Evolutionary conservation across 163 green algal genomes (phyloP).

Genomic region (Prototheca stagnorum): DNA sequence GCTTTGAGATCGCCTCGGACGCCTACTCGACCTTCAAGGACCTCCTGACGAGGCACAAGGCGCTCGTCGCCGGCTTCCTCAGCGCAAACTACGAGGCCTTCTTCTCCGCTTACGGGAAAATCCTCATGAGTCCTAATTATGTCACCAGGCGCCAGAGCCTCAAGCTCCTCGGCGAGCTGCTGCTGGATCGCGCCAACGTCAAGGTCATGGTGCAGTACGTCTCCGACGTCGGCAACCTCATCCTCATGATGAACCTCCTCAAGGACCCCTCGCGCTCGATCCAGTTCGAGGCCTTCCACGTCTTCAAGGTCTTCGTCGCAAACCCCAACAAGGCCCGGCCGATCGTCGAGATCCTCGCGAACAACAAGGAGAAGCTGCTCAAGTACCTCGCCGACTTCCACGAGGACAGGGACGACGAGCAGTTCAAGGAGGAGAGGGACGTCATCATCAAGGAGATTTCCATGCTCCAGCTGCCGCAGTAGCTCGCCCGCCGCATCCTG

Average conservation of each 20-base stretch:
- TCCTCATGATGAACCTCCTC: conserved; percentile 89
- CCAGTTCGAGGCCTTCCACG: conserved; percentile 95
- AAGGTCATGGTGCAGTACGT: conserved; percentile 85
- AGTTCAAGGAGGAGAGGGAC: conserved; percentile 85
- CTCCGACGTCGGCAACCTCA: conserved; percentile 69
- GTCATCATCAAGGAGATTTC: conserved; percentile 73
- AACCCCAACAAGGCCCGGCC: conserved; percentile 79
- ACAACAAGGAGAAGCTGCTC: conserved; percentile 87
- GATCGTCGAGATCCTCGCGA: conserved; percentile 68
- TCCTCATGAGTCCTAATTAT: conserved; percentile 80
- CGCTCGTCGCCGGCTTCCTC: conserved; percentile 64
- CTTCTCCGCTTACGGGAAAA: conserved; percentile 49
- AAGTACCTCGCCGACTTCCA: conserved; percentile 80
- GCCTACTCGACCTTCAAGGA: conserved; percentile 84
- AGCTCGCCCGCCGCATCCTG: no score
- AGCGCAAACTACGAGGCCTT: conserved; percentile 61
- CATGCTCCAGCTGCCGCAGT: conserved; percentile 24
- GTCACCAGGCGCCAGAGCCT: conserved; percentile 65
- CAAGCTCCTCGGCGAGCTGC: conserved; percentile 77
- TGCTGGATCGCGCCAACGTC: conserved; percentile 74
- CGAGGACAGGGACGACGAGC: conserved; percentile 72
- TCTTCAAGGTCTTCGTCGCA: conserved; percentile 98
- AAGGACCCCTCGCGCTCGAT: conserved; percentile 76
- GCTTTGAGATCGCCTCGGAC: conserved; percentile 78
- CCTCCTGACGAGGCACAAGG: conserved; percentile 77